These are phyloP conservation scores for grape (Vitis vinifera) DNA, from an alignment of 164 flowering plant genomes.

Conservation along the genomic window DNA sequence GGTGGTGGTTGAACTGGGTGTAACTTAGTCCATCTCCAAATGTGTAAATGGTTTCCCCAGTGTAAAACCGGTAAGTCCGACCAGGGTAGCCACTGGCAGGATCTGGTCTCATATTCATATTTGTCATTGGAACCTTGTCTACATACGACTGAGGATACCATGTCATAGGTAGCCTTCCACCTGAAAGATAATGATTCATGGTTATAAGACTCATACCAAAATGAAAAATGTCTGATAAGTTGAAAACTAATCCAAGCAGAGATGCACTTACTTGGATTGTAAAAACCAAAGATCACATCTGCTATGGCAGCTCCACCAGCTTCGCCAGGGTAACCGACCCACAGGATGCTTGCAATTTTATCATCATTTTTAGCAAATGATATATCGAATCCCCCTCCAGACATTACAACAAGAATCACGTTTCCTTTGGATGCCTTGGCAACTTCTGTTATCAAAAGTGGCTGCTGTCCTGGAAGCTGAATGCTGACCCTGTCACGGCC, in stretches of 20 bases:
- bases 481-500: constrained; percentile 61
- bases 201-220: neutral
- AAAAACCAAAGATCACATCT: constrained; percentile 70
- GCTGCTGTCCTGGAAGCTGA: constrained; percentile 76
- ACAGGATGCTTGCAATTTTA: constrained; percentile 73
- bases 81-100: constrained; percentile 87
- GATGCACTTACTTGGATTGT: constrained; percentile 69
- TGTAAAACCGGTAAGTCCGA: constrained; percentile 86
- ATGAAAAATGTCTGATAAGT: neutral
- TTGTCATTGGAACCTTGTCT: constrained; percentile 89
- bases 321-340: constrained; percentile 99
- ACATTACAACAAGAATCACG: constrained; percentile 81
- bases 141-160: constrained; percentile 92
- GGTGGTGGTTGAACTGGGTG: constrained; percentile 51
- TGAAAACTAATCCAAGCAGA: neutral
- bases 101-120: constrained; percentile 97
- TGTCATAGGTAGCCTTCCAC: constrained; percentile 95
- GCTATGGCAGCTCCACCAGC: constrained; percentile 97
- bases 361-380: constrained; percentile 62
- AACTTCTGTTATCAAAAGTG: constrained; percentile 49
- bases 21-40: constrained; percentile 95
- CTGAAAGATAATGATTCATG: constrained; percentile 27
- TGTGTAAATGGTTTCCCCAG: constrained; percentile 61
- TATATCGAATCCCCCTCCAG: constrained; percentile 86
- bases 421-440: constrained; percentile 78